These are phyloP conservation scores for Tolypocladium endophyticum DNA, from an alignment of 2,329 filamentous ascomycete species.

Conservation along the genomic window DNA sequence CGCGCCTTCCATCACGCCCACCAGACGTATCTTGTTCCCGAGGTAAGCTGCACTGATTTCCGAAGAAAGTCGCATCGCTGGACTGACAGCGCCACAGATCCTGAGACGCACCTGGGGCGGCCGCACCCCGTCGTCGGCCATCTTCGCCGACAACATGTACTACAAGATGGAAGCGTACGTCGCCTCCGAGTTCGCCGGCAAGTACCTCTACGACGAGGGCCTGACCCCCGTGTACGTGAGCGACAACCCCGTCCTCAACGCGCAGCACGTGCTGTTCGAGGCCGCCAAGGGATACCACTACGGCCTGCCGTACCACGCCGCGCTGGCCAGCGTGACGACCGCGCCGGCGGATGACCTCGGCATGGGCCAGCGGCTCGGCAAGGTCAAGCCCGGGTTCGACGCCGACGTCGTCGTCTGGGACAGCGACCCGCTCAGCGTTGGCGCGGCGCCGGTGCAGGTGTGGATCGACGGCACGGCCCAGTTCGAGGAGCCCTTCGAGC, in stretches of 20 bases:
- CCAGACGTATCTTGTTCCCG: constrained; percentile 54
- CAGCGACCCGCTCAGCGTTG: constrained; percentile 49
- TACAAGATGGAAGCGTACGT: constrained; percentile 60
- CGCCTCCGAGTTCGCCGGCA: constrained; percentile 56
- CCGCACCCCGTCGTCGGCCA: constrained; percentile 43
- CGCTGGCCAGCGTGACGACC: constrained; percentile 46
- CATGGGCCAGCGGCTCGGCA: constrained; percentile 46
- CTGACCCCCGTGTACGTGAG: constrained; percentile 59
- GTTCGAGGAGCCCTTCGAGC: constrained; percentile 37
- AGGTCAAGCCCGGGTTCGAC: constrained; percentile 50
- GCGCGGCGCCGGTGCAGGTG: constrained; percentile 48
- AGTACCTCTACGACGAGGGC: constrained; percentile 53
- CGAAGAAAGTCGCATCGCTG: accelerated
- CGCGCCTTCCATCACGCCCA: constrained; percentile 62
- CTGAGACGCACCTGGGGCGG: constrained; percentile 46
- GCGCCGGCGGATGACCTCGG: constrained; percentile 48
- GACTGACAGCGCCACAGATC: constrained; percentile 21
- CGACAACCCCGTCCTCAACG: constrained; percentile 60
- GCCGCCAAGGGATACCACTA: constrained; percentile 50
- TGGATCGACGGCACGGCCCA: constrained; percentile 54
- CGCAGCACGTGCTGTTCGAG: constrained; percentile 59
- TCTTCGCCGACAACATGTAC: constrained; percentile 64
- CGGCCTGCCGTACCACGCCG: constrained; percentile 49
- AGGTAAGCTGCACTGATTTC: constrained; percentile 27
- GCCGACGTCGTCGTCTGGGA: constrained; percentile 55